phyloP scores from a whole-genome alignment of 176 grass and related monocot genomes.

The Phoenix dactylifera region DNA sequence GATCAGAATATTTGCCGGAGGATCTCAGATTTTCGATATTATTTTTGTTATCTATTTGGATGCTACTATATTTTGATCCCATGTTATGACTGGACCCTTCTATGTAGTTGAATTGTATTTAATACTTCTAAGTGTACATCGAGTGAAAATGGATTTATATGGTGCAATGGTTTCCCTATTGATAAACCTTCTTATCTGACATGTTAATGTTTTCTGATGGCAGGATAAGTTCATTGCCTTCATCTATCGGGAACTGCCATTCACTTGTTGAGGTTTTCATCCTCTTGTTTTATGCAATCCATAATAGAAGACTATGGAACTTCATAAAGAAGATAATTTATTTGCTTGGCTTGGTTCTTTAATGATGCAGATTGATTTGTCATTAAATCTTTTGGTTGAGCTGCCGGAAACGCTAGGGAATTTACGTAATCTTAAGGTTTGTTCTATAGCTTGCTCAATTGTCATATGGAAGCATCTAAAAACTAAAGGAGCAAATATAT shows the following conservation, averaged over 20 bases:
- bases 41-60: too few relatives aligned
- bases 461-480: too few relatives aligned
- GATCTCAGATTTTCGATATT: too few relatives aligned
- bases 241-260: constrained; percentile 65
- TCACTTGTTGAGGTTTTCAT: constrained; percentile 55
- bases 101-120: too few relatives aligned
- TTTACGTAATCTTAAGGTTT: constrained; percentile 69
- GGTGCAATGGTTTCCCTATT: constrained; percentile 1
- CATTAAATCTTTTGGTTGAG: constrained; percentile 70
- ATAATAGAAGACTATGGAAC: too few relatives aligned
- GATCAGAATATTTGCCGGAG: too few relatives aligned
- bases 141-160: too few relatives aligned
- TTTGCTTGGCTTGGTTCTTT: constrained; percentile 11
- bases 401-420: constrained; percentile 63
- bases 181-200: constrained; percentile 10
- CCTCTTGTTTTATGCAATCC: constrained; percentile 6
- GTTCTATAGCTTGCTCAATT: neutral
- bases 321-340: constrained; percentile 2
- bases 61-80: too few relatives aligned
- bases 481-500: too few relatives aligned
- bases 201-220: constrained; percentile 15
- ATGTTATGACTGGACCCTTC: too few relatives aligned
- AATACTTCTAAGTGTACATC: too few relatives aligned
- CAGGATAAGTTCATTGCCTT: constrained; percentile 74
- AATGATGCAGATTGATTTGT: constrained; percentile 63